phyloP scores from a whole-genome alignment of 371 early-diverging fungal species.

The Capniomyces stellatus region DNA sequence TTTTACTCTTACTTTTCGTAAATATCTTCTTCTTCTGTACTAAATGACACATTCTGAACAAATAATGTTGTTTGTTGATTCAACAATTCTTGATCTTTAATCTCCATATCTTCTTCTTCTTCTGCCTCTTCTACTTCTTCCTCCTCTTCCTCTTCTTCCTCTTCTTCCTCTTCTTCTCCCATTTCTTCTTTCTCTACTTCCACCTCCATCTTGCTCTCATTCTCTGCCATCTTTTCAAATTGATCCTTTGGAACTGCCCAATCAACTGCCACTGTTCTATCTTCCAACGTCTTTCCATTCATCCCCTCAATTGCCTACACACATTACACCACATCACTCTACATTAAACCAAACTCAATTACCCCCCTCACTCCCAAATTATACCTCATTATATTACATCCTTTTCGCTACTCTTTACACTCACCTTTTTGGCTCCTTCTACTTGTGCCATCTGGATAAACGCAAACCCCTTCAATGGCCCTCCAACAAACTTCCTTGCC shows the following conservation, averaged over 20 bases:
- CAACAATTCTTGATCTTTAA: slow-evolving; percentile 20
- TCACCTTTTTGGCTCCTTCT: slow-evolving; percentile 48
- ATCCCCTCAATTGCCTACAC: slow-evolving; percentile 34
- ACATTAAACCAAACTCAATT: too few relatives aligned
- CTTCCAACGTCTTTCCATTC: slow-evolving; percentile 49
- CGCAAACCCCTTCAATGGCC: slow-evolving; percentile 66
- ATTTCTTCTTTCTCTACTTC: slow-evolving; percentile 23
- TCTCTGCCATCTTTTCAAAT: slow-evolving; percentile 32
- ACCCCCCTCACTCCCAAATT: too few relatives aligned
- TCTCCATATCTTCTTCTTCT: slow-evolving; percentile 21
- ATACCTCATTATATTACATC: too few relatives aligned
- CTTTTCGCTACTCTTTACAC: too few relatives aligned
- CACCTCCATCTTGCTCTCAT: slow-evolving; percentile 20
- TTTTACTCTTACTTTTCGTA: too few relatives aligned
- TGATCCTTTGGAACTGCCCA: slow-evolving; percentile 62
- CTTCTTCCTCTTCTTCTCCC: slow-evolving; percentile 21
- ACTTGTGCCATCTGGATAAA: slow-evolving; percentile 61
- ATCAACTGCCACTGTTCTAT: slow-evolving; percentile 65
- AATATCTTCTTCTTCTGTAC: slow-evolving; percentile 66
- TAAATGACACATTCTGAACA: slow-evolving; percentile 79
- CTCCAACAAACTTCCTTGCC: slow-evolving; percentile 51
- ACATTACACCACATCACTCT: too few relatives aligned
- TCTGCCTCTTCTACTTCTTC: slow-evolving; percentile 23
- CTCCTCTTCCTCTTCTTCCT: slow-evolving; percentile 17
- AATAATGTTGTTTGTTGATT: slow-evolving; percentile 64